These are phyloP conservation scores for Kwoniella sp. DNA, from an alignment of 768 basidiomycete species.

Conservation along the genomic window DNA sequence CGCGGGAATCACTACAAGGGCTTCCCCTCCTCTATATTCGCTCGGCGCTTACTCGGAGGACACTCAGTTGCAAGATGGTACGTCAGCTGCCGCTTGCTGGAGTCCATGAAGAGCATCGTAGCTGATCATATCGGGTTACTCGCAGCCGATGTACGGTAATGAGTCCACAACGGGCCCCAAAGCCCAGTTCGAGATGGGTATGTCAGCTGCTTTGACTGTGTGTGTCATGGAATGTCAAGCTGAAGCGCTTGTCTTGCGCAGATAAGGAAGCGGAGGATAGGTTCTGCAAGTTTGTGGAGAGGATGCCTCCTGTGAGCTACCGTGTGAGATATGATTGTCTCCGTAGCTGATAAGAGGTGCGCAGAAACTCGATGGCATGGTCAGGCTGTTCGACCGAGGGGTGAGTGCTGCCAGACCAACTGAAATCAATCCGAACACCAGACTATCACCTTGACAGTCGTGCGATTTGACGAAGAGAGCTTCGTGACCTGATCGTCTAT, in stretches of 20 bases:
- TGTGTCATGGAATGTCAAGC: background rate
- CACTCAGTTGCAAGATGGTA: slow-evolving; percentile 8
- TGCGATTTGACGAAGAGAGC: too few relatives aligned
- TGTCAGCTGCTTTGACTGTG: slow-evolving; percentile 20
- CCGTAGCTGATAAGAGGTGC: background rate
- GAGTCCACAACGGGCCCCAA: slow-evolving; percentile 43
- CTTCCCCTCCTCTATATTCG: too few relatives aligned
- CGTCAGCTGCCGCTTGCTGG: background rate
- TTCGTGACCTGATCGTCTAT: too few relatives aligned
- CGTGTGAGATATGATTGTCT: background rate
- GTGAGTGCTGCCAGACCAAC: slow-evolving; percentile 46
- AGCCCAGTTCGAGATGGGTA: slow-evolving; percentile 50
- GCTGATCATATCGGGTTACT: background rate
- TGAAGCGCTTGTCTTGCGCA: slow-evolving; percentile 26
- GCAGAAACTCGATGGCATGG: slow-evolving; percentile 64
- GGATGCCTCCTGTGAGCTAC: slow-evolving; percentile 55
- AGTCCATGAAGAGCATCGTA: too few relatives aligned
- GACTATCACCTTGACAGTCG: too few relatives aligned
- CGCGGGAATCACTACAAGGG: too few relatives aligned
- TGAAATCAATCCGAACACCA: too few relatives aligned
- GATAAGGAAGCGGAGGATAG: slow-evolving; percentile 75
- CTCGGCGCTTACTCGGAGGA: background rate
- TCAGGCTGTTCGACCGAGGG: slow-evolving; percentile 80
- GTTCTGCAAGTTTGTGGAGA: slow-evolving; percentile 64
- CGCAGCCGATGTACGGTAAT: slow-evolving; percentile 40